Evolutionary conservation across 202 grass and related monocot genomes (phyloP), one percentile per base, ranked within the genome.

Genomic region (Schoenoplectus triqueter): DNA sequence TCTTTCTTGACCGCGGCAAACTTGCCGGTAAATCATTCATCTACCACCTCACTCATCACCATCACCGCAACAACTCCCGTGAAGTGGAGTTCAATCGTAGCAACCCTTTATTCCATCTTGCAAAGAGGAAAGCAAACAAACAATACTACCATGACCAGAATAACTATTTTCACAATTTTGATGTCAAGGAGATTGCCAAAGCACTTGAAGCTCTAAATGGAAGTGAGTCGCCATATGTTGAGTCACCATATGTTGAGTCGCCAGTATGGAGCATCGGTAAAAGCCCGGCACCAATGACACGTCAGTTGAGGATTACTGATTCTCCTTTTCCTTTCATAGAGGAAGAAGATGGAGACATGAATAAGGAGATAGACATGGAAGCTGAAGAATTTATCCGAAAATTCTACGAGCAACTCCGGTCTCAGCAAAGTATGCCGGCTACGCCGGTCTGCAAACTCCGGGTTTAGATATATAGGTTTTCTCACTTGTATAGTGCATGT

Each of bases 11-110:
- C 15, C 91, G 90, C 21, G 66, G 96, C 72, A 98, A 98, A 74
- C 87, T 94, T 81, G 93, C 93, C 19, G 69, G 96, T 46, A 95
- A 94, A 84, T 86, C 91, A 42, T 85, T 98, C 78, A 69, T 89
- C 68, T 80, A 88, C 64, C 86, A 95, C 64, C 62, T 98, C 69
- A 87, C 31, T 52, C 18, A 73, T 64, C 78, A 76, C 15, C 59
- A 86, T 47, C 10, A 86, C 75, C 17, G 86, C 31, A 31, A 31
- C 31, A 87, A 73, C 54, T 48, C 66, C 52, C 75, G 6, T 0
- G 95, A 95, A 84, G 88, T 95, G 47, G 93, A 95, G 88, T 98
- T 95, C 87, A 95, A 90, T 86, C 93, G 95, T 88, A 91, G 91
- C 87, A 90, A 93, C 90, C 78, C 89, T 6, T 84, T 73, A 52